These are phyloP conservation scores for Russula sp. DNA, from an alignment of 768 basidiomycete genomes.

Conservation along the genomic window DNA sequence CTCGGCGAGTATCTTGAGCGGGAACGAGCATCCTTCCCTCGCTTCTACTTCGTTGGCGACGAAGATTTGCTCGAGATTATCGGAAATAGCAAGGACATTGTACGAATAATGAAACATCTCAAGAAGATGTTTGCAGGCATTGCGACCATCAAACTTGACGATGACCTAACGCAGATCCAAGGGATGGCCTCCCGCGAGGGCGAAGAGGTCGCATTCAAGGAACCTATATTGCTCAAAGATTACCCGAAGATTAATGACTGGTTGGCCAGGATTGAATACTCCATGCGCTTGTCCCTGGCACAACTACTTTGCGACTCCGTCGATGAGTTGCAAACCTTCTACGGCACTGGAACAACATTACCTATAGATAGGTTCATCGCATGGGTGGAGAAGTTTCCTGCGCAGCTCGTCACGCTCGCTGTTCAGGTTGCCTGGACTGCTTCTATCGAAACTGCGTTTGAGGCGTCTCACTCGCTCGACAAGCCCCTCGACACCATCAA, in stretches of 20 bases:
- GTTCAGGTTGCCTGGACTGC: conserved; percentile 93
- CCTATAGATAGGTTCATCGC: conserved; percentile 65
- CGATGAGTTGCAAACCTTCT: conserved; percentile 75
- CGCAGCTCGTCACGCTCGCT: conserved; percentile 94
- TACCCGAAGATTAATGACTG: conserved; percentile 99
- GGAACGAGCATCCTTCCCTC: conserved; percentile 95
- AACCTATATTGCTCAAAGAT: conserved; percentile 84
- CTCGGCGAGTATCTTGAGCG: conserved; percentile 98
- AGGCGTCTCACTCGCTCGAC: conserved; percentile 53
- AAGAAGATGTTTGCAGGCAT: conserved; percentile 99
- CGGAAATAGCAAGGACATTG: conserved; percentile 98
- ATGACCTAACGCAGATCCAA: conserved; percentile 81
- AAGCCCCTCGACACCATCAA: conserved; percentile 68
- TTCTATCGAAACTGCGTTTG: conserved; percentile 71
- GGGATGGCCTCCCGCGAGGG: conserved; percentile 96
- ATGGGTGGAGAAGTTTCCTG: conserved; percentile 95
- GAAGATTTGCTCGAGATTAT: conserved; percentile 98
- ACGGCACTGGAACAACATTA: conserved; percentile 61
- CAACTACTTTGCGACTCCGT: conserved; percentile 77
- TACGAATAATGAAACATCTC: conserved; percentile 97
- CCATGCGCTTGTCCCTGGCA: conserved; percentile 91
- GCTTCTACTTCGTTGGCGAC: conserved; percentile 99
- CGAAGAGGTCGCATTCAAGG: conserved; percentile 83
- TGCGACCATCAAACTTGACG: conserved; percentile 82
- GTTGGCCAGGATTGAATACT: conserved; percentile 86